Percentiles rank a stretch among this genome's conserved stretches.
These are phyloP conservation scores for Basidiobolus meristosporus DNA, from an alignment of 371 early-diverging fungal species.

Conservation along the genomic window DNA sequence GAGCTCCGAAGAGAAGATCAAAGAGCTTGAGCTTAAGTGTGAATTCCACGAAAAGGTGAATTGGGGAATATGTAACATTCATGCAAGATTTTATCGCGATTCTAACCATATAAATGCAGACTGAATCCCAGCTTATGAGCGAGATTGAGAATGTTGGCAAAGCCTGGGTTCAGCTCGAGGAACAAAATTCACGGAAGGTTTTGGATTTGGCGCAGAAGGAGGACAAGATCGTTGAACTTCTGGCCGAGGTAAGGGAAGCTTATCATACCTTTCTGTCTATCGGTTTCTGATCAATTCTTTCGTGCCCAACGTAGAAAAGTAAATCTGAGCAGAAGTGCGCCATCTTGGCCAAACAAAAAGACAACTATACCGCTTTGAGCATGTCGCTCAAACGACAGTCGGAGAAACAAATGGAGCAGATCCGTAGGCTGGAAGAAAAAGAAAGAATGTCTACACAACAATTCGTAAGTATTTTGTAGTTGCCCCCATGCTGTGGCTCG, in stretches of 20 bases:
- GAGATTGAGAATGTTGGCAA: slow-evolving; percentile 63
- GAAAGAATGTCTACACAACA: slow-evolving; percentile 3
- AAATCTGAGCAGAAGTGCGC: background rate
- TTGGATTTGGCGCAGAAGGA: slow-evolving; percentile 52
- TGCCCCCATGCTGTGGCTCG: background rate
- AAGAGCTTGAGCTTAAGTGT: slow-evolving; percentile 16
- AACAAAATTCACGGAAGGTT: slow-evolving; percentile 54
- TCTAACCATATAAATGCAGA: slow-evolving; percentile 7
- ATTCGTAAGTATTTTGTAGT: slow-evolving; percentile 3
- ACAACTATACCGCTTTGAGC: background rate
- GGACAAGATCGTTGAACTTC: slow-evolving; percentile 28
- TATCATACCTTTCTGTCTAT: background rate
- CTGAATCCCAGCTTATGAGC: slow-evolving; percentile 33
- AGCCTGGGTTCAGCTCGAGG: slow-evolving; percentile 60
- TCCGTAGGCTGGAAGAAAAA: slow-evolving; percentile 4
- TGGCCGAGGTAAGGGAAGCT: background rate
- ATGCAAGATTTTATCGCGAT: slow-evolving; percentile 8
- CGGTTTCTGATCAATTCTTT: background rate
- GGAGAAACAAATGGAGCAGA: slow-evolving; percentile 2
- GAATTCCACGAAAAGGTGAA: slow-evolving; percentile 17
- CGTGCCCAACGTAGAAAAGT: background rate
- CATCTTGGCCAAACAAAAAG: slow-evolving; percentile 1
- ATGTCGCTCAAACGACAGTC: slow-evolving; percentile 1
- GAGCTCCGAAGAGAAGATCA: slow-evolving; percentile 11
- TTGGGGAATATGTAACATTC: slow-evolving; percentile 2